Evolutionary conservation across 176 grass and related monocot species (phyloP).

Genomic region (Juncus effusus): DNA sequence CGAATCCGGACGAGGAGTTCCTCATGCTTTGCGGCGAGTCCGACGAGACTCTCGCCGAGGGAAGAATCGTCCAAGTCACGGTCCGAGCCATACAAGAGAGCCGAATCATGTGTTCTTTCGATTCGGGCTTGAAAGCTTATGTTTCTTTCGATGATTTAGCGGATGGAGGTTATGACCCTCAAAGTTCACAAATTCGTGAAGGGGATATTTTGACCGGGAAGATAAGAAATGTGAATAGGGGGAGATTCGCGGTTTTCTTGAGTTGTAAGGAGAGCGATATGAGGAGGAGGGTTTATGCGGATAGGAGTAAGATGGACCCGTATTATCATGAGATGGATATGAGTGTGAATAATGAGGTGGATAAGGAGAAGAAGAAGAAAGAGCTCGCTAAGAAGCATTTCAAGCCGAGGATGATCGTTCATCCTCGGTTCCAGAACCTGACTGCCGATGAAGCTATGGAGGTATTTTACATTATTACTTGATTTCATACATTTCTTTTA

Average conservation of each 20-base stretch:
- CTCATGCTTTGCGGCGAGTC: constrained; percentile 96
- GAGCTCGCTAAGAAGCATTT: constrained; percentile 84
- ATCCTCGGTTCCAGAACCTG: constrained; percentile 90
- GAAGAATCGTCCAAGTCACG: constrained; percentile 91
- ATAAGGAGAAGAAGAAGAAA: constrained; percentile 73
- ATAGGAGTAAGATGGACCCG: constrained; percentile 51
- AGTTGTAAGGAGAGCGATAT: constrained; percentile 71
- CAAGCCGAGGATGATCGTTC: constrained; percentile 94
- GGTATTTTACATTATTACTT: constrained; percentile 32
- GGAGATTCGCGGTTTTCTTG: constrained; percentile 69
- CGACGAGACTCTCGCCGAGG: constrained; percentile 87
- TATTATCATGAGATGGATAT: constrained; percentile 62
- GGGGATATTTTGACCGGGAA: constrained; percentile 87
- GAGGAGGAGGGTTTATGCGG: constrained; percentile 40
- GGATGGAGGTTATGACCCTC: constrained; percentile 58
- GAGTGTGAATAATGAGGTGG: constrained; percentile 38
- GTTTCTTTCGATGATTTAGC: constrained; percentile 72
- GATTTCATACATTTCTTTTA: background rate
- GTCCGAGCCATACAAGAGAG: constrained; percentile 75
- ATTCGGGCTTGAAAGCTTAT: constrained; percentile 95
- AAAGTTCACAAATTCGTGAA: constrained; percentile 58
- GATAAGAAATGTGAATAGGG: constrained; percentile 82
- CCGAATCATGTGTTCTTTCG: constrained; percentile 75
- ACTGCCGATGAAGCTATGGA: constrained; percentile 91
- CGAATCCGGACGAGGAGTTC: constrained; percentile 78